Base-by-base conservation (phyloP, 495 filamentous ascomycete genomes). In the Glarea lozoyensis region DNA sequence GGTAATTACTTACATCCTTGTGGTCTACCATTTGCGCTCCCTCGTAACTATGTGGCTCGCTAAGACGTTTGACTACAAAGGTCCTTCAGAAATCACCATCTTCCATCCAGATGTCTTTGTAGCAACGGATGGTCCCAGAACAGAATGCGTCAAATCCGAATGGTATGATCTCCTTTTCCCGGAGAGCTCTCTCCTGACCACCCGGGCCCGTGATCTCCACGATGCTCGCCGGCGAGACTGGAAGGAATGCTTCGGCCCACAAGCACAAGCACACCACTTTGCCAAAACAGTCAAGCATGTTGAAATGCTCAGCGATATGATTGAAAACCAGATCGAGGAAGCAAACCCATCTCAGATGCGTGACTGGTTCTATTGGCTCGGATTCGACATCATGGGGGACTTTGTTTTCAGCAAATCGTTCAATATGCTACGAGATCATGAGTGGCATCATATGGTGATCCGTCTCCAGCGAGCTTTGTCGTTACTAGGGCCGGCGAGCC, bases 91-190 rank as follows among this genome's bases (percentile, higher is more conserved):
- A 32, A 21, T 70, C 3, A 61, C 66, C 2, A 55, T 67, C n/a
- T 43, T 60, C 12, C 40, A 59, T 29, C 52, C 66, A 16, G 52
- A 50, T 6, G 66, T 53, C 2, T 47, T 54, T 9, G 27, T 37
- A 1, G 51, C 52, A 1, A 46, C 63, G 16, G 50, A 64, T 35
- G 64, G 63, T 0, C 60, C 62, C 0, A 20, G 43, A 7, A 56
- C 33, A 6, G 45, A 53, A 9, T 64, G 55, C 25, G 60, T 49
- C 22, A 69, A 67, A 38, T 56, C 65, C 2, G 55, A 58, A 1
- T 72, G 67, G 66, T 72, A 74, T 42, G 67, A 69, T 13, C 48
- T 68, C 1, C 43, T 66, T 0, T 50, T 58, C 34, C 69, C 69
- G 0, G 49, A 54, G 2, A 53, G 50, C 11, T 61, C 64, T 12